phyloP scores from a whole-genome alignment of 306 rosid genomes.

The Biancaea sappan region DNA sequence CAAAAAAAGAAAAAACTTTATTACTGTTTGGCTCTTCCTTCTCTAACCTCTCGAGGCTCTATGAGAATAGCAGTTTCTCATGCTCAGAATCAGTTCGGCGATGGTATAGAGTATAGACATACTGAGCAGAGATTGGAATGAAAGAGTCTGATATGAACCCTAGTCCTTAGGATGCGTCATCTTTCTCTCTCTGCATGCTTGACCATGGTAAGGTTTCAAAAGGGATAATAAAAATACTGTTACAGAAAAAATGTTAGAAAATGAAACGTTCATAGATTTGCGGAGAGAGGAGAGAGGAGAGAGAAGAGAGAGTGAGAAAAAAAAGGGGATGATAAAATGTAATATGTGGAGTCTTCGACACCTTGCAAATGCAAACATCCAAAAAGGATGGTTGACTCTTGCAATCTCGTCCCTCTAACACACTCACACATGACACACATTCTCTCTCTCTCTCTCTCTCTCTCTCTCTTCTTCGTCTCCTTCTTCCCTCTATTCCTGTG shows the following conservation, averaged over 20 bases:
- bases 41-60: neutral
- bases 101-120: neutral
- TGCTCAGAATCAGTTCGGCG: no score
- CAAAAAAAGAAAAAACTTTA: no score
- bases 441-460: neutral
- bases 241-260: neutral
- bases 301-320: neutral
- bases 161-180: neutral
- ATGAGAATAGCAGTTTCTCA: neutral
- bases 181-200: neutral
- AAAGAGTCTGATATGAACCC: neutral
- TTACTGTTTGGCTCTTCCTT: neutral
- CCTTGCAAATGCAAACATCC: neutral
- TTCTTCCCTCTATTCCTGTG: neutral
- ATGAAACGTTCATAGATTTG: neutral
- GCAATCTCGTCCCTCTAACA: neutral
- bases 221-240: neutral
- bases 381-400: constrained; percentile 15
- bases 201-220: neutral
- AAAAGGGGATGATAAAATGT: constrained; percentile 6
- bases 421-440: no score
- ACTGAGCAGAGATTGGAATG: neutral
- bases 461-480: neutral
- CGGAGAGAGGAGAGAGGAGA: neutral
- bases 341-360: constrained; percentile 8